Evolutionary conservation across 2,329 filamentous ascomycete genomes (phyloP), one percentile per base, ranked within the genome.

Genomic region (Cercospora citrullina): DNA sequence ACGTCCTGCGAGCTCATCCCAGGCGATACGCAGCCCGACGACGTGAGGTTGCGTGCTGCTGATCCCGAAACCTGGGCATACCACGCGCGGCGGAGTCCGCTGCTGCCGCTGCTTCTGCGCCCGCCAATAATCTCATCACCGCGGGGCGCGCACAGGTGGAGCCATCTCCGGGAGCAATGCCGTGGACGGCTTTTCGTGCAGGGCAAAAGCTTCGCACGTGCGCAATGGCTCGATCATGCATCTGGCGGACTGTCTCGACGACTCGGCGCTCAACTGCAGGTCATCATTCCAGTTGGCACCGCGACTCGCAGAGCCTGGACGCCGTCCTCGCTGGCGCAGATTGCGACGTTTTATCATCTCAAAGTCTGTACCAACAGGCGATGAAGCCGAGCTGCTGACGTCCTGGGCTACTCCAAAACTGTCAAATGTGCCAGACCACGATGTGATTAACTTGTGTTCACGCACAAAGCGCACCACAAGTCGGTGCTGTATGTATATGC

Each of bases 141-240:
- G 42, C 18, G 42, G 18, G 18, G 42, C 42, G 42, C 9, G 42
- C n/a, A 48, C n/a, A 21, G 10, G 45, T 51, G 45, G 18, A 45
- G 18, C 12, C 18, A 26, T 23, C 28, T 60, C 58, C 58, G 58
- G 28, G 28, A n/a, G 58, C 58, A 60, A n/a, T 33, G 58, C 58
- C 58, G 58, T 60, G 16, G 31, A 33, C 28, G 58, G 28, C 8
- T 21, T 10, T 12, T 42, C n/a, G 33, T n/a, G 59, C 33, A 45
- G 36, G 59, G 59, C 23, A 45, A 39, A 61, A 61, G 31, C 59
- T 61, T 61, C 59, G 33, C 36, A n/a, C 18, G 18, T 16, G n/a
- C 21, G n/a, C 4, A 26, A 61, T 61, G 36, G 57, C 33, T 18
- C 57, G 57, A 60, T 61, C 36, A 28, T n/a, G 39, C 18, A 18